Base-by-base conservation (phyloP, 768 basidiomycete species). In the Mycena galericulata region DNA sequence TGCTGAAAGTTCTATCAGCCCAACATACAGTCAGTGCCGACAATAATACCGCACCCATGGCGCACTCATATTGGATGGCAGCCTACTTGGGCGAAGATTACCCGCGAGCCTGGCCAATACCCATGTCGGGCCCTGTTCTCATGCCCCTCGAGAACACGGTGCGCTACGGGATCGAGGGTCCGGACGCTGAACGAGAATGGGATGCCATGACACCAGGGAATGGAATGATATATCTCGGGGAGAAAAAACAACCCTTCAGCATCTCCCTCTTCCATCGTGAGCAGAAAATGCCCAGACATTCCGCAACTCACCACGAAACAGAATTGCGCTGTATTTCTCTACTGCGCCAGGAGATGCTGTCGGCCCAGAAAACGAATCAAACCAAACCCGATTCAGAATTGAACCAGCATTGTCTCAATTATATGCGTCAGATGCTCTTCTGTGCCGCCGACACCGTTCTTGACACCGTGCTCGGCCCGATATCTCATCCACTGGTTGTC, bases 261-360 rank as follows among this genome's bases (percentile, higher is more conserved):
- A 72, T 81, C 45, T 77, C 78, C 2, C 77, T 82, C 75, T 74
- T 81, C 46, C 81, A 82, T 64, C 79, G 67, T 63, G 47, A 22
- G 66, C 24, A 4, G 29, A 53, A 4, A 15, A 1, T 58, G 40
- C 29, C n/a, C 4, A 20, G 55, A 30, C 24, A 22, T 12, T 26
- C 20, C n/a, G 27, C 8, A 20, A 30, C 54, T 57, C 7, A 65
- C 30, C 4, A 29, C n/a, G 46, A 49, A 3, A 51, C 50, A 68
- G 67, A 81, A 55, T 75, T 82, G 18, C 75, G 76, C 51, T 81
- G 80, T 57, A 69, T 82, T 11, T 78, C 80, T 60, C 74, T 79
- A 43, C 70, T 82, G 46, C 76, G 80, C 65, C 69, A 72, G 57
- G 76, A 78, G 64, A 76, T 70, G 74, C n/a, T 68, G 60, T 24